These are phyloP conservation scores for Piromyces finnis DNA, from an alignment of 192 early-diverging fungal species.

Conservation along the genomic window DNA sequence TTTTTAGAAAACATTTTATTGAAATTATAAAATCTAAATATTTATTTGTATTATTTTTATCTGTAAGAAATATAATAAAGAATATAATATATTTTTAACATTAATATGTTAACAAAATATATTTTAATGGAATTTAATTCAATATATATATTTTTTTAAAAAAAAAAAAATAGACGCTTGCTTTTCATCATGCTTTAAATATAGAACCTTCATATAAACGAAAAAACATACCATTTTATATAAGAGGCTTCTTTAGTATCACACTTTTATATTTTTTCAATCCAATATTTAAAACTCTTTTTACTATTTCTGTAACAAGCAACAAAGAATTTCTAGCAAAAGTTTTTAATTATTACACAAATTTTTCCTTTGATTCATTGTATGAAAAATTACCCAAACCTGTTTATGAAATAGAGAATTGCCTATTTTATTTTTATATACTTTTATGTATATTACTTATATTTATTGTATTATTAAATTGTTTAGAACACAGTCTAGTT, in stretches of 20 bases:
- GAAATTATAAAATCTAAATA: too few species aligned
- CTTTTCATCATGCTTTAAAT: not conserved
- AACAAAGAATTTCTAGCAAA: not conserved
- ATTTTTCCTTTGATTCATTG: not conserved
- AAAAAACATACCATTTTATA: not conserved
- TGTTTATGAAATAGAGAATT: not conserved
- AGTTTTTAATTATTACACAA: not conserved
- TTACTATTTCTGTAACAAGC: not conserved
- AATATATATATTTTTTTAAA: not conserved
- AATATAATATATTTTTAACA: too few species aligned
- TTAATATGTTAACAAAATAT: too few species aligned
- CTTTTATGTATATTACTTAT: not conserved
- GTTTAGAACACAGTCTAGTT: not conserved
- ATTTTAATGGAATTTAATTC: too few species aligned
- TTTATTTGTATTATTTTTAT: too few species aligned
- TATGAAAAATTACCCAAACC: not conserved
- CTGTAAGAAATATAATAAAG: too few species aligned
- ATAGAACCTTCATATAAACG: not conserved
- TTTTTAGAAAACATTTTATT: too few species aligned
- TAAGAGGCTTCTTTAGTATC: not conserved
- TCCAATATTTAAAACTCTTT: not conserved
- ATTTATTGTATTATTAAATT: not conserved
- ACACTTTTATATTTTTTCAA: not conserved
- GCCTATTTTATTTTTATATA: not conserved
- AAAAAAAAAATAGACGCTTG: not conserved